phyloP scores from a whole-genome alignment of 176 grass and related monocot genomes.

The Triticum urartu region DNA sequence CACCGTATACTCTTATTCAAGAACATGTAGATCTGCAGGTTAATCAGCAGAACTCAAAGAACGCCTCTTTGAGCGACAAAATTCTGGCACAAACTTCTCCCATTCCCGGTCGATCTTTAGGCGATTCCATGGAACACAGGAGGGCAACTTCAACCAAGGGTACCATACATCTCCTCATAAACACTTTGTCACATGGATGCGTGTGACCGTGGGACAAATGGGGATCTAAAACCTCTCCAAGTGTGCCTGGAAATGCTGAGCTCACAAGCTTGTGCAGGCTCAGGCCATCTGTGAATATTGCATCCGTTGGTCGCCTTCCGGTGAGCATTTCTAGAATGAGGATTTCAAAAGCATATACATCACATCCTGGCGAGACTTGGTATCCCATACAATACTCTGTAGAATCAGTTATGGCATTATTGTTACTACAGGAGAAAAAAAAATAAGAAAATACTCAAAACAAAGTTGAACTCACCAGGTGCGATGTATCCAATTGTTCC shows the following conservation, averaged over 20 bases:
- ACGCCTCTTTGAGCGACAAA: background rate
- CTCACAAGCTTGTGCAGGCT: slow-evolving; percentile 29
- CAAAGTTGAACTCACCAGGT: slow-evolving; percentile 16
- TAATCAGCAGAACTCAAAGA: background rate
- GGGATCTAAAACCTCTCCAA: slow-evolving; percentile 3
- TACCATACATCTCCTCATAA: background rate
- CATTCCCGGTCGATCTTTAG: slow-evolving; percentile 23
- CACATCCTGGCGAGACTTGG: slow-evolving; percentile 23
- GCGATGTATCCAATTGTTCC: slow-evolving; percentile 40
- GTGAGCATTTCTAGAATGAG: slow-evolving; percentile 53
- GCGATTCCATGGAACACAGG: slow-evolving; percentile 21
- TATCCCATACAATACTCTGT: slow-evolving; percentile 41
- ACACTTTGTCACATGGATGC: no score
- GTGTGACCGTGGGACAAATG: background rate
- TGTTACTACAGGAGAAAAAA: background rate
- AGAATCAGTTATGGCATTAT: background rate
- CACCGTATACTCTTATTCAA: background rate
- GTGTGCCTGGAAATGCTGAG: background rate
- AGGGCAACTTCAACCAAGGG: slow-evolving; percentile 7
- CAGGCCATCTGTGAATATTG: background rate
- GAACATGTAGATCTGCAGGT: background rate
- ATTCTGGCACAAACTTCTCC: background rate
- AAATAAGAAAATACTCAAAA: background rate
- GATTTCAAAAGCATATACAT: slow-evolving; percentile 38
- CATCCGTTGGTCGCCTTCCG: slow-evolving; percentile 22